These are phyloP conservation scores for Auricularia cornea DNA, from an alignment of 768 basidiomycete genomes.

Conservation along the genomic window DNA sequence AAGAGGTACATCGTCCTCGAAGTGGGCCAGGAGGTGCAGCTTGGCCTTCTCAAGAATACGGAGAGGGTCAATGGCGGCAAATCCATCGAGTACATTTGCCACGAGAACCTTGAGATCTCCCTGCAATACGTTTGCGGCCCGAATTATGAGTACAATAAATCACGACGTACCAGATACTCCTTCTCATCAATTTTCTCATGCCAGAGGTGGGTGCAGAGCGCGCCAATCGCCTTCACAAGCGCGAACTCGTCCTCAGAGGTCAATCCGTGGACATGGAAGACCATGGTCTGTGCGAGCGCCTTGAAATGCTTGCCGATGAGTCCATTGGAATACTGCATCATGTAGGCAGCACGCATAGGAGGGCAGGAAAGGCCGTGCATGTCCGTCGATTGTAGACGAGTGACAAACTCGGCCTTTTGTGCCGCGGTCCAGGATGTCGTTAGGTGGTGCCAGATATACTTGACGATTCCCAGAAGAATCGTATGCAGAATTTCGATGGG, in stretches of 20 bases:
- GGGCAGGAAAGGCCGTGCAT: slow-evolving; percentile 22
- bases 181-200: background rate
- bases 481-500: slow-evolving; percentile 18
- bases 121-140: no score
- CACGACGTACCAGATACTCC: background rate
- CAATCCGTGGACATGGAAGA: slow-evolving; percentile 32
- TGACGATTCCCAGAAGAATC: slow-evolving; percentile 16
- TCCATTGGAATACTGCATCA: slow-evolving; percentile 35
- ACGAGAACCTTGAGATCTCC: background rate
- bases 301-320: slow-evolving; percentile 38
- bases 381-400: slow-evolving; percentile 5
- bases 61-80: background rate
- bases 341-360: slow-evolving; percentile 31
- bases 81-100: background rate
- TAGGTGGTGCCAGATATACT: slow-evolving; percentile 16
- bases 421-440: slow-evolving; percentile 14
- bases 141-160: no score
- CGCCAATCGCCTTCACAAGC: background rate
- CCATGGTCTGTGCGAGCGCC: slow-evolving; percentile 26
- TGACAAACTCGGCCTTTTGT: no score
- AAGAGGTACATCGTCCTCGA: background rate
- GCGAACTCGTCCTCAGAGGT: no score
- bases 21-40: background rate
- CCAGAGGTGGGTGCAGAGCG: background rate
- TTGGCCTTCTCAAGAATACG: background rate